These are phyloP conservation scores for Lachnellula subtilissima DNA, from an alignment of 2,329 filamentous ascomycete genomes.

Conservation along the genomic window DNA sequence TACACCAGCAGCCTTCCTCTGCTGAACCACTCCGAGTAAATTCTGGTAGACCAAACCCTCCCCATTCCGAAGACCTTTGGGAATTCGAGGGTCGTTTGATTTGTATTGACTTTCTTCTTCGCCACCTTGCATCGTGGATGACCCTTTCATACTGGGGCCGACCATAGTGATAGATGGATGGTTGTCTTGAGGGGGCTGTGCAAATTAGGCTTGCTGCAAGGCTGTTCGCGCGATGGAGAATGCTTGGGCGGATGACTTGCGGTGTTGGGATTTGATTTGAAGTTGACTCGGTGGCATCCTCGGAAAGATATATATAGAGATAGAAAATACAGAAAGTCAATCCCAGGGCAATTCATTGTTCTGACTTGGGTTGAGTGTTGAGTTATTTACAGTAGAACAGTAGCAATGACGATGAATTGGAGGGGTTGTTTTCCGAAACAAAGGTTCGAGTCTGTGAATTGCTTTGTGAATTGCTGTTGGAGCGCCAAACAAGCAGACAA, in stretches of 20 bases:
- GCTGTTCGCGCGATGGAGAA: not conserved
- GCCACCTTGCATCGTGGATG: not conserved
- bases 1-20: not conserved
- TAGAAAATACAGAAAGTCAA: not conserved
- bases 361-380: not conserved
- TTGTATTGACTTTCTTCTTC: slow-evolving; percentile 1
- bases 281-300: not conserved
- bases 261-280: not conserved
- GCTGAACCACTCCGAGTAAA: slow-evolving; percentile 10
- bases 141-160: not conserved
- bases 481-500: not conserved
- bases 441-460: not conserved
- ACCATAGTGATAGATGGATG: not conserved
- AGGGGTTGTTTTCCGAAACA: not conserved
- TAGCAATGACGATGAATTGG: not conserved
- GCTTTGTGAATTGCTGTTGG: not conserved
- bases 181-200: not conserved
- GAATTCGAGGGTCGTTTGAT: slow-evolving; percentile 7
- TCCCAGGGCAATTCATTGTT: not conserved
- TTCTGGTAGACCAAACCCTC: slow-evolving; percentile 17
- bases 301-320: not conserved
- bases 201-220: not conserved
- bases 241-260: not conserved
- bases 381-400: not conserved
- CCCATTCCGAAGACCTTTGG: slow-evolving; percentile 14